These are phyloP conservation scores for Hydnomerulius pinastri DNA, from an alignment of 768 basidiomycete species.

Conservation along the genomic window DNA sequence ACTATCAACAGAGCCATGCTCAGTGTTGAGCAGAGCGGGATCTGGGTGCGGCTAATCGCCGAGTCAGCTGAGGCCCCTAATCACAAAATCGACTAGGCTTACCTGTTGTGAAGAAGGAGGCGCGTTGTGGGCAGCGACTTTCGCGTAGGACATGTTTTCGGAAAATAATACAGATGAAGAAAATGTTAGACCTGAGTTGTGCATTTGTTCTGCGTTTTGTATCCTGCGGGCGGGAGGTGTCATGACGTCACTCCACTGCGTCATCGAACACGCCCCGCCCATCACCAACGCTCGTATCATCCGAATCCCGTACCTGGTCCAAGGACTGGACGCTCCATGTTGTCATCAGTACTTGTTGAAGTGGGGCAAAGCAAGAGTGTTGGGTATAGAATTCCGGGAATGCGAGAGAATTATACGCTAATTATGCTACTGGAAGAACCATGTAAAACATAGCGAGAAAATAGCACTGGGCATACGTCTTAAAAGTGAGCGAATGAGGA, in stretches of 20 bases:
- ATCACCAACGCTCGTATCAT: too few relatives aligned
- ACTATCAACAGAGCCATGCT: slow-evolving; percentile 37
- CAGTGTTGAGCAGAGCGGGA: slow-evolving; percentile 59
- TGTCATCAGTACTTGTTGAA: too few relatives aligned
- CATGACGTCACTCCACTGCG: slow-evolving; percentile 9
- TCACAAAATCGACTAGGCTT: slow-evolving; percentile 11
- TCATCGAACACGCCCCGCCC: too few relatives aligned
- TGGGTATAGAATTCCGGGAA: slow-evolving; percentile 11
- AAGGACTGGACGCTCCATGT: too few relatives aligned
- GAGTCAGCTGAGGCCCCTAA: slow-evolving; percentile 8
- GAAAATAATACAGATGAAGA: not conserved
- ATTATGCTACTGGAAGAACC: slow-evolving; percentile 16
- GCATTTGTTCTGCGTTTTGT: slow-evolving; percentile 2
- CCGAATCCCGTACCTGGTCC: too few relatives aligned
- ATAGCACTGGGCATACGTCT: not conserved
- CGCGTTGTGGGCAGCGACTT: slow-evolving; percentile 61
- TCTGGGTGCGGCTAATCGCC: slow-evolving; percentile 60
- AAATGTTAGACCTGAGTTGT: not conserved
- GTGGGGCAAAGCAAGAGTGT: not conserved
- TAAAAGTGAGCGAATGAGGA: slow-evolving; percentile 6
- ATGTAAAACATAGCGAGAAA: slow-evolving; percentile 7
- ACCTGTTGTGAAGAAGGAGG: slow-evolving; percentile 50
- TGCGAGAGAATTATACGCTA: slow-evolving; percentile 16
- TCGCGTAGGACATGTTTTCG: slow-evolving; percentile 69
- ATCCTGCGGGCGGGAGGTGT: too few relatives aligned